Base-by-base conservation (phyloP, 2,329 filamentous ascomycete genomes). In the Celoporthe dispersa region DNA sequence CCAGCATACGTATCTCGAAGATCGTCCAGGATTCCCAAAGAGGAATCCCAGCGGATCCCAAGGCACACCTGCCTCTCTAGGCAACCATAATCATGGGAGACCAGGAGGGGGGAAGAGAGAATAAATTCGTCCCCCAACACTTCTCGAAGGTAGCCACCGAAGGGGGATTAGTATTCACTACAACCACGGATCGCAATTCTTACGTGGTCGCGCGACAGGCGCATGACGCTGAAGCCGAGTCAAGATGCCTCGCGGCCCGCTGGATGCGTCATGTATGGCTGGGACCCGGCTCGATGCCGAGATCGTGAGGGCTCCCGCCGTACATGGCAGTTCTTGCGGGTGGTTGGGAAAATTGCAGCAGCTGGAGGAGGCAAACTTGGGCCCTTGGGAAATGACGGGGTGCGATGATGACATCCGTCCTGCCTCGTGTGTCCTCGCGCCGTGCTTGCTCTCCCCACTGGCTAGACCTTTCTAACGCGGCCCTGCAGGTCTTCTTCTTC, bases 151-250 rank as follows among this genome's bases (percentile, higher is more conserved):
- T 35, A 60, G 5, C 14, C 22, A 60, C 33, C 31, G 19, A 37
- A n/a, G 41, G 48, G 16, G 28, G 35, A 7, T 22, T 39, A 59
- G 16, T 51, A 48, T 16, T 28, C 35, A 19, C 12, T 66, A 35
- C 51, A n/a, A 66, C 12, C 19, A 25, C 48, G n/a, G 22, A 57
- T 44, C n/a, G 48, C 33, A 22, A 41, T 11, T 41, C 31, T 39
- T 41, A 51, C 51, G 35, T 19, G 65, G 68, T 64, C 41, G 39
- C 68, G 64, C 68, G 39, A 35, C 68, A 70, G 68, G 19, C 60
- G 59, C 41, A 48, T 48, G 51, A 41, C 14, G 35, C 51, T 48
- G 64, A 28, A 44, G 37, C 35, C 22, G 37, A 31, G 35, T 9
- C 35, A 48, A 57, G 14, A 22, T 35, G 55, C 44, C 14, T 33